Base-by-base conservation (phyloP, 1,139 yeast genomes). In the Suhomyces kunorum region DNA sequence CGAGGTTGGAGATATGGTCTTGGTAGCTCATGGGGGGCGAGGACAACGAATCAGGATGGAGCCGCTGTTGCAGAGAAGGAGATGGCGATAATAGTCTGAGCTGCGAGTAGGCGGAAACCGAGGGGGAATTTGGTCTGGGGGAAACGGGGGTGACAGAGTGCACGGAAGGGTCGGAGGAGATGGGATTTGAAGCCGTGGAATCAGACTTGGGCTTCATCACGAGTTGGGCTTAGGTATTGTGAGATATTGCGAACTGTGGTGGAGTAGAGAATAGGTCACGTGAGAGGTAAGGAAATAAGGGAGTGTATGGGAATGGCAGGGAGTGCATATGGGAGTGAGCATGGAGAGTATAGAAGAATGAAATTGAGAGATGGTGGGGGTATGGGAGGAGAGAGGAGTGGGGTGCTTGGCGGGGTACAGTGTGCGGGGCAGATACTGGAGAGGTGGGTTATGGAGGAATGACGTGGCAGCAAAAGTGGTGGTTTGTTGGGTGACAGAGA, bases 1-100 rank as follows among this genome's bases (percentile, higher is more conserved):
- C 58, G 26, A 64, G 40, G 30, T 49, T 48, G 16, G 61, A 52
- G 5, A 61, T 53, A 28, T 59, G 65, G 23, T 62, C 66, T 12
- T 52, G 53, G 36, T 44, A 44, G 27, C 43, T 43, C 44, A 44
- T 38, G 34, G 34, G 35, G 36, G 30, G 29, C 16, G 20, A 33
- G 29, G 30, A 22, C 33, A 28, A n/a, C 20, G 30, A 22, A 19
- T 37, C 41, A 6, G 32, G 26, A 14, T 8, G 7, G 8, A 14
- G 39, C 14, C 41, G 30, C 28, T 22, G 41, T 17, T 36, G 27
- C 34, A 25, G 32, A 3, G 36, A 27, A n/a, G 37, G 38, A 8
- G 32, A 36, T 12, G 39, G 32, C 2, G 39, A 18, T 17, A 31
- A 23, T n/a, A 36, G 31, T 19, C 27, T 34, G 11, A 20, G 34